Percentiles rank a stretch among this genome's conserved stretches.
These are phyloP conservation scores for Aspergillus mulundensis DNA, from an alignment of 495 filamentous ascomycete genomes.

Conservation along the genomic window DNA sequence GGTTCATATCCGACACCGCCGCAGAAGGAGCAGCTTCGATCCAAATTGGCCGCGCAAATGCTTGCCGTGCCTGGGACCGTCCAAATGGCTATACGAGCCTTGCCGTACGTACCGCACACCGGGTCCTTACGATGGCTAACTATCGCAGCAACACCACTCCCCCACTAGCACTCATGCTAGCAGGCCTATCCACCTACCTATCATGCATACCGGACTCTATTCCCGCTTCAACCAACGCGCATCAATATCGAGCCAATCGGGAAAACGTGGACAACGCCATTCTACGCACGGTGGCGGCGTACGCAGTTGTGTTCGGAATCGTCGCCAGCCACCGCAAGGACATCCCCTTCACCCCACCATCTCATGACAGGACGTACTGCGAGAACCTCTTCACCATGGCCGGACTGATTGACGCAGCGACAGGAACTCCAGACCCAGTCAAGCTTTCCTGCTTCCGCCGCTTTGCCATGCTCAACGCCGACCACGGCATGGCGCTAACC, in stretches of 20 bases:
- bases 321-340: slow-evolving; percentile 27
- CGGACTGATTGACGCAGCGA: slow-evolving; percentile 18
- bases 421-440: slow-evolving; percentile 16
- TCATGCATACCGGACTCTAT: slow-evolving; percentile 23
- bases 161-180: slow-evolving; percentile 29
- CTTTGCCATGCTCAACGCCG: slow-evolving; percentile 31
- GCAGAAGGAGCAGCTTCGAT: slow-evolving; percentile 23
- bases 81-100: slow-evolving; percentile 17
- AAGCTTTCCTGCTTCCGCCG: slow-evolving; percentile 30
- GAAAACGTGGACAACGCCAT: slow-evolving; percentile 23
- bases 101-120: slow-evolving; percentile 24
- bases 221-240: slow-evolving; percentile 18
- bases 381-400: slow-evolving; percentile 37
- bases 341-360: slow-evolving; percentile 19
- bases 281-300: slow-evolving; percentile 26
- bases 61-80: slow-evolving; percentile 25
- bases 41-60: slow-evolving; percentile 24
- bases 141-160: slow-evolving; percentile 14
- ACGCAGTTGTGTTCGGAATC: slow-evolving; percentile 30
- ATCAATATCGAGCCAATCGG: slow-evolving; percentile 26
- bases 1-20: slow-evolving; percentile 21
- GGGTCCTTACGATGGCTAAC: background rate
- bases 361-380: slow-evolving; percentile 22
- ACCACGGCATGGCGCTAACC: slow-evolving; percentile 34
- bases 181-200: slow-evolving; percentile 32